Base-by-base conservation (phyloP, 441 rosid genomes). In the Populus hybrid region DNA sequence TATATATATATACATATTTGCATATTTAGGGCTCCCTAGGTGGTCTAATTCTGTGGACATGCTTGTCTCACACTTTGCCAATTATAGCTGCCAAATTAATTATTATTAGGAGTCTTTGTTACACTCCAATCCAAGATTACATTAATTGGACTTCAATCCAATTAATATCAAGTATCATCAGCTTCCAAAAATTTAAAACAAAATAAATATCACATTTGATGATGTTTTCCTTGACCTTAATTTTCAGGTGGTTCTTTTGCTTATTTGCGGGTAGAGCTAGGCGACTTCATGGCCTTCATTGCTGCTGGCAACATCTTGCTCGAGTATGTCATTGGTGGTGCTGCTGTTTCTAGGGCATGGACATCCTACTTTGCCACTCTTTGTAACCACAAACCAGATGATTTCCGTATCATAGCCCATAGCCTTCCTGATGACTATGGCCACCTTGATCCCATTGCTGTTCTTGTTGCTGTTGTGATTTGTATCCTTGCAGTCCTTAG, bases 331-430 rank as follows among this genome's bases (percentile, higher is more conserved):
- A 85, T 94, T 9, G 89, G 94, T 0, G 90, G 97, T 0, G 98
- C 95, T 0, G 97, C 95, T 1, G 97, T 94, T 10, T 89, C 98
- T 6, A 81, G 97, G n/a, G 71, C 98, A 2, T 94, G 98, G 97
- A 91, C 97, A 14, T 94, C 97, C 59, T 91, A 94, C 82, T 94
- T 94, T 38, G 97, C 97, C 78, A 90, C 95, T 34, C 94, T 94
- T 61, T 86, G 89, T 78, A 89, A 89, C 87, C 89, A 84, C 23
- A 8, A 87, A 0, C 92, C 98, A 0, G 86, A 88, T 0, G 91
- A 90, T 59, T 91, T 92, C 78, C 92, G 94, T 74, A 85, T 94
- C 72, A 24, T 83, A 20, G 93, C 69, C 42, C 78, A 77, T 34
- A 77, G 82, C 61, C 88, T 92, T 36, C 66, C 90, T 0, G 84